phyloP scores from a whole-genome alignment of 1,284 basidiomycete species.

The Cystobasidium slooffiae region DNA sequence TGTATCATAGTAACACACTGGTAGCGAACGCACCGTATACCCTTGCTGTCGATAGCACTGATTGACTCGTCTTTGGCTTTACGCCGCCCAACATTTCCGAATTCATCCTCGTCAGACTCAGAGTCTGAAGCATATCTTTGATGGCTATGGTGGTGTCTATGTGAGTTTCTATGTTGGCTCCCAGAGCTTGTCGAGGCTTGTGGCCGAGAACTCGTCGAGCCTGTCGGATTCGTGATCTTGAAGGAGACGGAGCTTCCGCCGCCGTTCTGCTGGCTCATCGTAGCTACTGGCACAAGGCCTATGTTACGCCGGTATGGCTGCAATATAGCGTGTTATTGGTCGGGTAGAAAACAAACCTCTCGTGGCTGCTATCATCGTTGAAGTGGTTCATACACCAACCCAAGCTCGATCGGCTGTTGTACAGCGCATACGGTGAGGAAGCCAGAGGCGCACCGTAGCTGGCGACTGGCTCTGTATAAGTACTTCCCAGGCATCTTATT shows the following conservation, averaged over 20 bases:
- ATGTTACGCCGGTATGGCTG: not conserved
- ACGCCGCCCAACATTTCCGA: slow-evolving; percentile 3
- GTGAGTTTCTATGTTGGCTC: slow-evolving; percentile 10
- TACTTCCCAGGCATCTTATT: too few relatives aligned
- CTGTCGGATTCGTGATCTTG: slow-evolving; percentile 35
- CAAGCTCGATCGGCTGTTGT: too few relatives aligned
- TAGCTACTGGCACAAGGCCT: not conserved
- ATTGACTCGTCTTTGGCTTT: slow-evolving; percentile 33
- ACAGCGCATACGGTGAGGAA: too few relatives aligned
- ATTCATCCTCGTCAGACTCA: slow-evolving; percentile 14
- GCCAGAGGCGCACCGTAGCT: too few relatives aligned
- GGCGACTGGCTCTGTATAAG: too few relatives aligned
- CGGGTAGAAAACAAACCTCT: too few relatives aligned
- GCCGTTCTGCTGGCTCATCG: slow-evolving; percentile 19
- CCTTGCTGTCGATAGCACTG: slow-evolving; percentile 60
- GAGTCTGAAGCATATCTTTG: slow-evolving; percentile 28
- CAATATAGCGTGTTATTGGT: too few relatives aligned
- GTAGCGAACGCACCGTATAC: slow-evolving; percentile 50
- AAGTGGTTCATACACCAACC: too few relatives aligned
- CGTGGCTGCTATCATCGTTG: too few relatives aligned
- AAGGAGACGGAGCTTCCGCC: slow-evolving; percentile 29
- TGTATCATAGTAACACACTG: not conserved
- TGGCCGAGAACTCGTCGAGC: slow-evolving; percentile 21
- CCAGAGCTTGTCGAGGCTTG: slow-evolving; percentile 26
- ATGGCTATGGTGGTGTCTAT: slow-evolving; percentile 3